Percentiles rank a stretch among this genome's conserved stretches.
These are phyloP conservation scores for Termitomyces sp. DNA, from an alignment of 768 basidiomycete genomes.

Conservation along the genomic window DNA sequence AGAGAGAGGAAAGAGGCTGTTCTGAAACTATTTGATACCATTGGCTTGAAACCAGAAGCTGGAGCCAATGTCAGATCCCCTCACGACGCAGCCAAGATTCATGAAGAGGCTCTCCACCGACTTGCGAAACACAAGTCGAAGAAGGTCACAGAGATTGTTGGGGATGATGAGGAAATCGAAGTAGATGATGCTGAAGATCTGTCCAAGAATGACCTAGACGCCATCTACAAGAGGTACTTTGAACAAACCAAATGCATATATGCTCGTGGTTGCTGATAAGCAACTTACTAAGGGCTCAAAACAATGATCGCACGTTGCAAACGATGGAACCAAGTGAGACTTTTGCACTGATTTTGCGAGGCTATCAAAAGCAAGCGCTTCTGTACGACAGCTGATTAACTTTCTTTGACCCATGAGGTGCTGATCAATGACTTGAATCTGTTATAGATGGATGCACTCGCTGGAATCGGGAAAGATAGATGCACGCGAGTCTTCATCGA, in stretches of 20 bases:
- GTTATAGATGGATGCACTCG: conserved; percentile 82
- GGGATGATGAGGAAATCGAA: conserved; percentile 78
- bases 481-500: conserved; percentile 61
- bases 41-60: conserved; percentile 63
- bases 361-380: conserved; percentile 93
- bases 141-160: conserved; percentile 63
- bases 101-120: conserved; percentile 36
- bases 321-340: conserved; percentile 79
- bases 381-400: conserved; percentile 34
- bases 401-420: not conserved
- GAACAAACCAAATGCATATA: conserved; percentile 3
- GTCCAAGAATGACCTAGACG: conserved; percentile 71
- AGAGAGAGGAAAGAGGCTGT: conserved; percentile 77
- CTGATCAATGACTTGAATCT: not conserved
- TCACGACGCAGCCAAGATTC: conserved; percentile 27
- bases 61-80: conserved; percentile 32
- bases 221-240: conserved; percentile 76
- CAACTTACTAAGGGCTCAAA: conserved; percentile 61
- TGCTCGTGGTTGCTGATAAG: not conserved
- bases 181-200: conserved; percentile 82
- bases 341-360: conserved; percentile 70
- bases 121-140: conserved; percentile 32
- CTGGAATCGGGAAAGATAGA: conserved; percentile 72
- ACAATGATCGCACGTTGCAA: conserved; percentile 66
- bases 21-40: conserved; percentile 63